Evolutionary conservation across 2,329 filamentous ascomycete species (phyloP), one percentile per base, ranked within the genome.

Genomic region (Drechslerella stenobrocha): DNA sequence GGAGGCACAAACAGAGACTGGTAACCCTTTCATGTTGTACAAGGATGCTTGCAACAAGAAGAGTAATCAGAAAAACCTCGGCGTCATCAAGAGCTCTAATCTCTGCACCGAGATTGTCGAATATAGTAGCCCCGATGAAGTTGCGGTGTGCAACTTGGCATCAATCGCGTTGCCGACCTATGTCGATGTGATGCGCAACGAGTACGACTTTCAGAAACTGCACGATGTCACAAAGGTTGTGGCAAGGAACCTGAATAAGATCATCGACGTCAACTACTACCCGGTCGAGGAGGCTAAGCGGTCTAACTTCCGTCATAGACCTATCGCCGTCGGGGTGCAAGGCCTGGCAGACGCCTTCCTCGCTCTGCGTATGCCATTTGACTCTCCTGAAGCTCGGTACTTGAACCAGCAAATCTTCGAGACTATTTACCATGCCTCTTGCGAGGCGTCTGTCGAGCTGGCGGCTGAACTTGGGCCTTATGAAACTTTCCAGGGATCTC

Each of bases 11-110:
- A 97, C 92, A 30, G 93, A 98, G 84, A 98, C 93, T 45, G 93
- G 93, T 73, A 97, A 95, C 79, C 93, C 93, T 48, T 98, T 96
- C 80, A 98, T 98, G 90, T 86, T 97, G 67, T 98, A 98, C 86
- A 98, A 98, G 83, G 93, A 98, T 79, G 84, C 87, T 75, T 92
- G 88, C 85, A 98, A 98, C 84, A 86, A 86, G 77, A 98, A 98
- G 87, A 96, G 91, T 83, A 98, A 98, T 84, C 93, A 98, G 81
- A 97, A 98, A 87, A 98, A 98, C 80, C 83, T 98, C 28, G 93
- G 93, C 72, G 96, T 91, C 70, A 98, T 98, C 74, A 90, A 90
- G 78, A 96, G 90, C 82, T 98, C 93, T 75, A 98, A 98, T 79
- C 83, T 98, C 48, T 98, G 93, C 85, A 97, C 92, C 51, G 93